phyloP scores from a whole-genome alignment of 345 rosid species.

The Eucalyptus erythrocorys region DNA sequence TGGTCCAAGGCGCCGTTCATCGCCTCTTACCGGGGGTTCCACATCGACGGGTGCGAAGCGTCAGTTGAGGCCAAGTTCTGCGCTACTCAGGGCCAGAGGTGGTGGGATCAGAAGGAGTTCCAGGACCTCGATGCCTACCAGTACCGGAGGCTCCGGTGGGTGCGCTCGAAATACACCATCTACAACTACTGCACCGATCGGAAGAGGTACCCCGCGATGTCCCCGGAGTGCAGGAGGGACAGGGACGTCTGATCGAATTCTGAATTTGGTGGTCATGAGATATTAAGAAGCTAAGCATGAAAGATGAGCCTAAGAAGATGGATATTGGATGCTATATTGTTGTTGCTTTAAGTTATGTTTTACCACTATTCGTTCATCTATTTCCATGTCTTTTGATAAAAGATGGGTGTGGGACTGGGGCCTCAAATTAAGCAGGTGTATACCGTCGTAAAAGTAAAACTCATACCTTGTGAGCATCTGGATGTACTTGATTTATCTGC shows the following conservation, averaged over 20 bases:
- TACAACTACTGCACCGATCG: conserved; percentile 25
- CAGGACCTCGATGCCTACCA: conserved; percentile 18
- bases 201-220: conserved; percentile 5
- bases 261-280: not conserved
- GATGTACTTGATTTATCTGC: not conserved
- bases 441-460: not conserved
- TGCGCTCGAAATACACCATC: conserved; percentile 18
- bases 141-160: conserved; percentile 24
- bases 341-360: not conserved
- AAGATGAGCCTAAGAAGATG: not conserved
- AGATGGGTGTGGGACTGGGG: not conserved
- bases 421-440: not conserved
- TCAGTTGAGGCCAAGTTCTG: conserved; percentile 50
- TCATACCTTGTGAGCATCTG: not conserved
- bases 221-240: conserved; percentile 37
- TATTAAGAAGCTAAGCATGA: not conserved
- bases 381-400: not conserved
- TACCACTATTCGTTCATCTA: not conserved
- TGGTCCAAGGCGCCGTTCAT: conserved; percentile 78
- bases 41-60: conserved; percentile 29
- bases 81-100: conserved; percentile 36
- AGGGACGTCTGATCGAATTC: conserved; percentile 16
- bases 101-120: conserved; percentile 39
- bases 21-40: conserved; percentile 25
- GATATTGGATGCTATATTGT: not conserved